Evolutionary conservation across 352 stramenopile species (phyloP), one percentile per base, ranked within the genome.

Genomic region (Hyaloperonospora brassicae): DNA sequence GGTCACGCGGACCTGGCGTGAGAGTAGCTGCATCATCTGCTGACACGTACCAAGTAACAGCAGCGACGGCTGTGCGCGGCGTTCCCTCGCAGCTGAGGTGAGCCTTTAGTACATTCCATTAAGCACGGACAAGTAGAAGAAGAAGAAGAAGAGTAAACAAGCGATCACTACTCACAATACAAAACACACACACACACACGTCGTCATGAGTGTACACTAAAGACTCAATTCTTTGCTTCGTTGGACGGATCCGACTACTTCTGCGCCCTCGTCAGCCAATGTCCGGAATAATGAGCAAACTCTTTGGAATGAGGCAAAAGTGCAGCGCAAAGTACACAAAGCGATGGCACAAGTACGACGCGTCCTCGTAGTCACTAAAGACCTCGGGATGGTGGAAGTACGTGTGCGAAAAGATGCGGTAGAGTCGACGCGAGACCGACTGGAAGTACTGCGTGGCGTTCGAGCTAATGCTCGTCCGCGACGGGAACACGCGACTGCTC

Each of bases 391-490:
- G 81, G 53, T 91, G 81, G 59, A 91, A 91, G 60, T 71, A 88
- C 52, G 81, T 87, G 76, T 91, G 81, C 41, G 78, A 89, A 66
- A 91, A 91, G 62, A 91, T 88, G 48, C 81, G 81, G 63, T 91
- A 91, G 23, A 91, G 67, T 11, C 81, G 73, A 4, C 81, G 64
- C 27, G 81, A 81, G 40, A 88, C 81, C n/a, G 75, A 87, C 68
- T 91, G 81, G 57, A 91, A 91, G 66, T 91, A 91, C 68, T 91
- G 81, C 59, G 77, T 87, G 30, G 78, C 81, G 54, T 87, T 88
- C 25, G 74, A 82, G 40, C 70, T 85, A 62, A 91, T 84, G 35
- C 74, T 79, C 23, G 89, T 77, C 22, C 81, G 78, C 42, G 76
- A 88, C 9, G 81, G 81, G 51, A 91, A 91, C 9, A 91, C 76